A percentile compares a stretch with the other conserved stretches of the same genome.
Conservation (phyloP, 352 stramenopile species). For the Thalassiosira exigua region DNA sequence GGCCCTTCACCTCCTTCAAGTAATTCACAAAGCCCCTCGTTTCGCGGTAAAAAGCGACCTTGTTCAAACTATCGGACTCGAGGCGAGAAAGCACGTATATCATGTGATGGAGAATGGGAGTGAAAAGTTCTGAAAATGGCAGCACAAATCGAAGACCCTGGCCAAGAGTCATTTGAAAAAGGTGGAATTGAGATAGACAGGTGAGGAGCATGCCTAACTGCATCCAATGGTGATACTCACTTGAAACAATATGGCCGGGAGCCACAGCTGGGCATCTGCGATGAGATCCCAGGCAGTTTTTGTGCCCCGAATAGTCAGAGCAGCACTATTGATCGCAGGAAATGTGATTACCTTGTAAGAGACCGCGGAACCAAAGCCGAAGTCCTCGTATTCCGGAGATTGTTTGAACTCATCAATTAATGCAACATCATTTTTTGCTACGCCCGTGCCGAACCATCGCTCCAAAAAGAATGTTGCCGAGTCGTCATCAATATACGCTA, state of each 20-base stretch:
- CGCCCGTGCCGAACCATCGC: slow-evolving; percentile 66
- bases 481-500: slow-evolving; percentile 62
- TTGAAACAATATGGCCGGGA: slow-evolving; percentile 14
- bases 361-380: slow-evolving; percentile 43
- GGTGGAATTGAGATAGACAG: no score
- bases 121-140: slow-evolving; percentile 67
- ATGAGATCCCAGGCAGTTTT: slow-evolving; percentile 68
- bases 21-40: slow-evolving; percentile 62
- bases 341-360: slow-evolving; percentile 77
- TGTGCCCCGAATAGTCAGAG: slow-evolving; percentile 73
- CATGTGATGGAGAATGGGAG: slow-evolving; percentile 64
- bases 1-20: slow-evolving; percentile 37
- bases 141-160: slow-evolving; percentile 71
- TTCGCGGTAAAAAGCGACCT: slow-evolving; percentile 64
- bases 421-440: slow-evolving; percentile 47
- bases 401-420: slow-evolving; percentile 55
- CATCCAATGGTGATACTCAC: no score
- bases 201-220: no score
- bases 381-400: slow-evolving; percentile 4
- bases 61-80: slow-evolving; percentile 40
- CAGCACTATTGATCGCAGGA: slow-evolving; percentile 14
- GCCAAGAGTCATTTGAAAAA: no score
- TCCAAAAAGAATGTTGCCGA: slow-evolving; percentile 42
- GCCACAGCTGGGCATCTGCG: slow-evolving; percentile 80
- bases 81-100: slow-evolving; percentile 32